Conservation (phyloP, 2,329 filamentous ascomycete genomes). For the Periglandula ipomoeae region DNA sequence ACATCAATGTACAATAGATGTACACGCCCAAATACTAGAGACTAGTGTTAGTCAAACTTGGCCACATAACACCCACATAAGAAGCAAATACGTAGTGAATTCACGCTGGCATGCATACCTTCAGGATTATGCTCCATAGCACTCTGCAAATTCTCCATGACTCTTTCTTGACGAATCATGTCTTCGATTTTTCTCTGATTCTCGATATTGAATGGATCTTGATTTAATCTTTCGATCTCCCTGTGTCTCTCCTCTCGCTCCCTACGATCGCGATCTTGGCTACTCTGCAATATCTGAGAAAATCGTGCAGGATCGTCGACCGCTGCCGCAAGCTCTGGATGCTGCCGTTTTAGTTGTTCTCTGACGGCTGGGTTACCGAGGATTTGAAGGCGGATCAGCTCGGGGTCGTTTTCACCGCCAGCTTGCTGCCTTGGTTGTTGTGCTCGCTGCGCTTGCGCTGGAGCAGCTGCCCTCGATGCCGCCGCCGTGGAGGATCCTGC, state of each 20-base stretch:
- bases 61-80: too few relatives aligned
- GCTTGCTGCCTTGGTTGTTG: slow-evolving; percentile 24
- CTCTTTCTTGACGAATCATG: slow-evolving; percentile 89
- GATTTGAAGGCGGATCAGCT: slow-evolving; percentile 74
- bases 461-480: slow-evolving; percentile 23
- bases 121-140: slow-evolving; percentile 97
- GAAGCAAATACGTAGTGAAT: too few relatives aligned
- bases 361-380: slow-evolving; percentile 68
- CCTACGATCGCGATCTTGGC: slow-evolving; percentile 61
- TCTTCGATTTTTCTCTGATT: slow-evolving; percentile 90
- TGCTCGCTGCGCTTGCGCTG: slow-evolving; percentile 19
- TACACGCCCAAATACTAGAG: slow-evolving; percentile 79
- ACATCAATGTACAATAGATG: slow-evolving; percentile 96
- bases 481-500: slow-evolving; percentile 17
- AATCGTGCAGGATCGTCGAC: slow-evolving; percentile 71
- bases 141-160: slow-evolving; percentile 92
- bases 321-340: slow-evolving; percentile 68
- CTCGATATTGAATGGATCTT: slow-evolving; percentile 89
- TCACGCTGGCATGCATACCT: slow-evolving; percentile 45
- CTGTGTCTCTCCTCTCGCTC: slow-evolving; percentile 69
- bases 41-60: slow-evolving; percentile 5
- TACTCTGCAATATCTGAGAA: slow-evolving; percentile 58
- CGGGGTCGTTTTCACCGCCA: slow-evolving; percentile 52
- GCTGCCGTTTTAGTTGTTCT: slow-evolving; percentile 59
- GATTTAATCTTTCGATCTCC: slow-evolving; percentile 77